These are phyloP conservation scores for Podaxis rugospora DNA, from an alignment of 768 basidiomycete species.

Conservation along the genomic window DNA sequence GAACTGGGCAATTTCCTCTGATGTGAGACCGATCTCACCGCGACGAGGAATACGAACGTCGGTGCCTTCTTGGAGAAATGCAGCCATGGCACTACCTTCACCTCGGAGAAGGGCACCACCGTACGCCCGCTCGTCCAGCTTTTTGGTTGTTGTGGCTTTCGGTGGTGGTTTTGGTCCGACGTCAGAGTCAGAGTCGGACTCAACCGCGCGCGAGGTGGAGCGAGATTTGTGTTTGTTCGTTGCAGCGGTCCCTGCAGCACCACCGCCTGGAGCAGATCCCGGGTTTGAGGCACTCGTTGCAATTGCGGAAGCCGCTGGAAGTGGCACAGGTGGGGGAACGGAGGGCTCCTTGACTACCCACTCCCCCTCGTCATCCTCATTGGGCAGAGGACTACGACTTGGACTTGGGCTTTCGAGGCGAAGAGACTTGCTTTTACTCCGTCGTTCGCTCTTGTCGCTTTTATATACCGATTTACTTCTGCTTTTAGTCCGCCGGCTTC, in stretches of 20 bases:
- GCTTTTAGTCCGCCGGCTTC: conserved; percentile 21
- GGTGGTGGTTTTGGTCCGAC: conserved; percentile 74
- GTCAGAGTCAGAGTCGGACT: conserved; percentile 57
- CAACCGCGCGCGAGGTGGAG: background rate
- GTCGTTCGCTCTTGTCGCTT: background rate
- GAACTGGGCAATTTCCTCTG: conserved; percentile 81
- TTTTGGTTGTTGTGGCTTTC: conserved; percentile 40
- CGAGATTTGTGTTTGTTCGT: background rate
- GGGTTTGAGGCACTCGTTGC: background rate
- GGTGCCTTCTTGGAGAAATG: conserved; percentile 84
- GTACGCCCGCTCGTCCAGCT: conserved; percentile 79
- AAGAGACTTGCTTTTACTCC: conserved; percentile 5
- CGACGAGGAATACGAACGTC: conserved; percentile 91
- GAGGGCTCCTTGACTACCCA: conserved; percentile 7
- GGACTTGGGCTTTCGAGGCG: conserved; percentile 21
- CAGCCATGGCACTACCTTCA: conserved; percentile 98
- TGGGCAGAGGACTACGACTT: conserved; percentile 22
- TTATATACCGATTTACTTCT: background rate
- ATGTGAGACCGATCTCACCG: conserved; percentile 94
- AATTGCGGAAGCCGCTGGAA: conserved; percentile 4
- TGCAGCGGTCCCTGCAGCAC: background rate
- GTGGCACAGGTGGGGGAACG: conserved; percentile 11
- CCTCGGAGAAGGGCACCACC: conserved; percentile 88
- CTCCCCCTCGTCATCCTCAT: conserved; percentile 30
- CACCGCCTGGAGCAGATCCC: background rate